Conservation (phyloP, 2,329 filamentous ascomycete genomes). For the Trichoderma cornu-damae region DNA sequence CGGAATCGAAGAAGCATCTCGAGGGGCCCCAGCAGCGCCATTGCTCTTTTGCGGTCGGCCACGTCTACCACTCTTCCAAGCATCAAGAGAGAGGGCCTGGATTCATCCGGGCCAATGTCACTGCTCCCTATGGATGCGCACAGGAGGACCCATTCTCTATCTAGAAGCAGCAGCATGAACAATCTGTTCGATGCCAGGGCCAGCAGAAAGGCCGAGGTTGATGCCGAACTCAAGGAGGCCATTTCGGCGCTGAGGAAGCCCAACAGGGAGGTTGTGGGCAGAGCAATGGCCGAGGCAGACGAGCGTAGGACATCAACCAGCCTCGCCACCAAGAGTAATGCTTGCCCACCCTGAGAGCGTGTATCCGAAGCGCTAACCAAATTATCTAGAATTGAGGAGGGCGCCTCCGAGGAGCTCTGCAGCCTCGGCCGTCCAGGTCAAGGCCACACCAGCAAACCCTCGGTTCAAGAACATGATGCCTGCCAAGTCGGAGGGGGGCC, state of each 20-base stretch:
- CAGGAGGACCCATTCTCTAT: conserved; percentile 37
- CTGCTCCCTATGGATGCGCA: conserved; percentile 30
- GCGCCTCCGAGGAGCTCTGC: conserved; percentile 36
- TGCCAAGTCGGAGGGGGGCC: conserved; percentile 25
- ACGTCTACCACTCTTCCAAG: conserved; percentile 56
- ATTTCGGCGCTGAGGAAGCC: conserved; percentile 71
- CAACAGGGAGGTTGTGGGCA: conserved; percentile 64
- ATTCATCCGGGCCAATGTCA: conserved; percentile 39
- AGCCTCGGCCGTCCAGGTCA: conserved; percentile 44
- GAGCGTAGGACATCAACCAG: conserved; percentile 53
- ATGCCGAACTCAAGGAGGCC: conserved; percentile 67
- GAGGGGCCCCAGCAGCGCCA: conserved; percentile 51
- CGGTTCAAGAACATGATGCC: conserved; percentile 50
- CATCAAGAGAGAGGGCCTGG: conserved; percentile 65
- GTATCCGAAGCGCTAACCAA: not conserved
- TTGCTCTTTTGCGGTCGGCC: conserved; percentile 63
- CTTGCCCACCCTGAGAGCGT: conserved; percentile 12
- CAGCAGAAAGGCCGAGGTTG: conserved; percentile 60
- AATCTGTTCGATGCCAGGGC: conserved; percentile 52
- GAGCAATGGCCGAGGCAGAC: conserved; percentile 60
- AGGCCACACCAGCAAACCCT: conserved; percentile 53
- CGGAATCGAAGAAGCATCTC: conserved; percentile 50
- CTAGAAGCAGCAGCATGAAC: conserved; percentile 43
- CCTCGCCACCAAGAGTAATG: conserved; percentile 47
- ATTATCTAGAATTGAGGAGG: not conserved